phyloP scores from a whole-genome alignment of 164 flowering plant species.

The Magnolia sinica region DNA sequence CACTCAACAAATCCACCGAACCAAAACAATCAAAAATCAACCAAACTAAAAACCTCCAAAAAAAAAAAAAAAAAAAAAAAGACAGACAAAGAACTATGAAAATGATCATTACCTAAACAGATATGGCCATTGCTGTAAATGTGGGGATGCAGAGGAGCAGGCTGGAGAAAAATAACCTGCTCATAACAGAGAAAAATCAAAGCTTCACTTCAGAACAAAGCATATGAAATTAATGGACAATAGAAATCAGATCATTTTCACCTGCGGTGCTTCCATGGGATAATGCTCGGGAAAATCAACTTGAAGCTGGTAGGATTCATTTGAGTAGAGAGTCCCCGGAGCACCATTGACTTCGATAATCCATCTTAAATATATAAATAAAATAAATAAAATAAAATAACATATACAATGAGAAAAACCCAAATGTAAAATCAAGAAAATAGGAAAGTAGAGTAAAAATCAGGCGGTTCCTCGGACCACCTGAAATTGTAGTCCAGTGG shows the following conservation, averaged over 20 bases:
- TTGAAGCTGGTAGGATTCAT: conserved; percentile 28
- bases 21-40: too few species aligned
- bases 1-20: too few species aligned
- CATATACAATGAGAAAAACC: neutral
- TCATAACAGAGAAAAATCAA: conserved; percentile 12
- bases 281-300: conserved; percentile 63
- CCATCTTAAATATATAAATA: conserved; percentile 13
- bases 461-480: too few species aligned
- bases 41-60: too few species aligned
- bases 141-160: conserved; percentile 93
- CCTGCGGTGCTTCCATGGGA: conserved; percentile 99
- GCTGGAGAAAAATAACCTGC: conserved; percentile 82
- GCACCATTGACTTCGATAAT: conserved; percentile 63
- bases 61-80: too few species aligned
- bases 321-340: conserved; percentile 75
- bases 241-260: conserved; percentile 6
- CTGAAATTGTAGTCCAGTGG: too few species aligned
- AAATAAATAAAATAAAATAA: neutral
- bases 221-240: neutral
- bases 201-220: neutral
- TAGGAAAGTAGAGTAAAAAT: neutral
- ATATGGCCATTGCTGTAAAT: conserved; percentile 96
- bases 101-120: conserved; percentile 65
- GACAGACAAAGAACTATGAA: neutral
- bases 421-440: neutral